A percentile compares a stretch with the other conserved stretches of the same genome.
These are phyloP conservation scores for Coelastrella sp. DNA, from an alignment of 139 green algal genomes.

Conservation along the genomic window DNA sequence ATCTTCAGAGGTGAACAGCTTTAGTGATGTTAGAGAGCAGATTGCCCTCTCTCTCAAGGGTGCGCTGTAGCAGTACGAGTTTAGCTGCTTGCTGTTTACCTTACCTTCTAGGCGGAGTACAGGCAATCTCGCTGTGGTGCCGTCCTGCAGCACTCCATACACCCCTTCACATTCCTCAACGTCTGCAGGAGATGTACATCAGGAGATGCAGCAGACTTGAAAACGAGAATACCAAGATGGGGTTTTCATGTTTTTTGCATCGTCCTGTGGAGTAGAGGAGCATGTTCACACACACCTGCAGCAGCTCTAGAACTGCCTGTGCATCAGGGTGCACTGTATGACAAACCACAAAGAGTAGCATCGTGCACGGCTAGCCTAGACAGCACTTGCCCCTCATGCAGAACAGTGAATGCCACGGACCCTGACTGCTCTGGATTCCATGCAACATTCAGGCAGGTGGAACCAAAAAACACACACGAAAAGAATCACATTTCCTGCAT, in stretches of 20 bases:
- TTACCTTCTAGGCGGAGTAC: conserved; percentile 42
- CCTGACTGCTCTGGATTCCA: neutral
- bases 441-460: neutral
- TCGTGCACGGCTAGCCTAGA: neutral
- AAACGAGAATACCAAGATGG: neutral
- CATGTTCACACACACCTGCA: neutral
- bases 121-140: conserved; percentile 9
- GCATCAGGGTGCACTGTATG: neutral
- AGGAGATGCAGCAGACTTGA: neutral
- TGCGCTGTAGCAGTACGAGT: neutral
- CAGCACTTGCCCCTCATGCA: neutral
- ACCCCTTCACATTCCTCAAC: conserved; percentile 35
- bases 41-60: neutral
- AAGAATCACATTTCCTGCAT: too few species aligned
- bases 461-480: too few species aligned
- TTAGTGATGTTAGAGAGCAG: too few species aligned
- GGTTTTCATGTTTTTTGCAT: neutral
- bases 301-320: neutral
- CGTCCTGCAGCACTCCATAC: conserved; percentile 3
- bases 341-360: neutral
- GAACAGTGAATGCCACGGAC: neutral
- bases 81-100: neutral
- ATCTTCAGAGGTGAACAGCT: too few species aligned
- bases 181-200: neutral
- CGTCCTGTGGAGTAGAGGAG: neutral